These are phyloP conservation scores for Lyophyllum semitale DNA, from an alignment of 768 basidiomycete species.

Conservation along the genomic window DNA sequence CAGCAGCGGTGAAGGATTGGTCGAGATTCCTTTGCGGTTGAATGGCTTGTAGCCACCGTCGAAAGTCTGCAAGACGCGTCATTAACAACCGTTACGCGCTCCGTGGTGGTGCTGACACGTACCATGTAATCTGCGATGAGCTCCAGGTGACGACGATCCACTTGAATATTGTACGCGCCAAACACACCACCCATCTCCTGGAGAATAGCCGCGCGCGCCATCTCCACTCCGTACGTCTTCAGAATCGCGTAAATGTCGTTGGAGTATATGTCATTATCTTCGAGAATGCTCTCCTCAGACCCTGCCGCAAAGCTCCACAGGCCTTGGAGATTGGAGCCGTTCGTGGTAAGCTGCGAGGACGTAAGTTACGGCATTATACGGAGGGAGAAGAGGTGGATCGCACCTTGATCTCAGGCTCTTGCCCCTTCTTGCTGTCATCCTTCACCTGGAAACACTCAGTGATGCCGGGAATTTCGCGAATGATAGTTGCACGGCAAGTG, in stretches of 20 bases:
- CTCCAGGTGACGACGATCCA: slow-evolving; percentile 91
- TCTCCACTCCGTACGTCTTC: slow-evolving; percentile 94
- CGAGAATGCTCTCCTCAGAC: slow-evolving; percentile 58
- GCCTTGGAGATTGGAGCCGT: slow-evolving; percentile 91
- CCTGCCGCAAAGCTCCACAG: slow-evolving; percentile 77
- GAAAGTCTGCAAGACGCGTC: slow-evolving; percentile 69
- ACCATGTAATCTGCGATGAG: slow-evolving; percentile 99
- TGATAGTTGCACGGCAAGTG: slow-evolving; percentile 78
- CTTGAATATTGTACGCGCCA: slow-evolving; percentile 92
- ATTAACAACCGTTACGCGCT: neutral
- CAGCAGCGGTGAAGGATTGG: slow-evolving; percentile 91
- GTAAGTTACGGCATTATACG: neutral
- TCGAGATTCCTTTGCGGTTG: slow-evolving; percentile 92
- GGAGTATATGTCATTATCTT: slow-evolving; percentile 82
- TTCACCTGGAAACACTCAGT: slow-evolving; percentile 81
- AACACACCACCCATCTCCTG: slow-evolving; percentile 92
- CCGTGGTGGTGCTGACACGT: slow-evolving; percentile 23
- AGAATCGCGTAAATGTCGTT: slow-evolving; percentile 95
- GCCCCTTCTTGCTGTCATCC: slow-evolving; percentile 56
- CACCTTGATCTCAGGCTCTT: slow-evolving; percentile 51
- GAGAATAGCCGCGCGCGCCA: slow-evolving; percentile 89
- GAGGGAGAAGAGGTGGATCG: slow-evolving; percentile 5
- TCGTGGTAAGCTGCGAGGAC: slow-evolving; percentile 69
- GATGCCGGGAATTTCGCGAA: slow-evolving; percentile 91
- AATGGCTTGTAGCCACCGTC: slow-evolving; percentile 98